Percentiles rank a stretch among this genome's conserved stretches.
phyloP scores from a whole-genome alignment of 306 rosid genomes.

The Ceratonia siliqua region DNA sequence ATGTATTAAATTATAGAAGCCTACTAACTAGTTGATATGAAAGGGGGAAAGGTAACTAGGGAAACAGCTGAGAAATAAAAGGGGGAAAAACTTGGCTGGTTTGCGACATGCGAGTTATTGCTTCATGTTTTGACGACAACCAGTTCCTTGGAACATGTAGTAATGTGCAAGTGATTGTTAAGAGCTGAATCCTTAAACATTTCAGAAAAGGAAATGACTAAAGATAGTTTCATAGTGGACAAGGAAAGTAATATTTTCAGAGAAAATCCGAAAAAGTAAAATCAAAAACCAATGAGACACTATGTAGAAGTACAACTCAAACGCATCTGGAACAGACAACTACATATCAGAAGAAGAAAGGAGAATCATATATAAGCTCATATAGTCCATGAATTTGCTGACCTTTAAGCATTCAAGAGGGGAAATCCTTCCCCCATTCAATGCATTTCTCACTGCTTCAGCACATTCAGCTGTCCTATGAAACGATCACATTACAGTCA shows the following conservation, averaged over 20 bases:
- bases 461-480: background rate
- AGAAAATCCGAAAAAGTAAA: constrained; percentile 23
- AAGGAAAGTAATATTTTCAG: constrained; percentile 24
- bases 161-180: constrained; percentile 11
- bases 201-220: constrained; percentile 14
- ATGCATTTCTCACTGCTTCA: background rate
- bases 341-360: constrained; percentile 24
- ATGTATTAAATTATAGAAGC: background rate
- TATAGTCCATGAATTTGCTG: constrained; percentile 48
- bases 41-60: constrained; percentile 6
- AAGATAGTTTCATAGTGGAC: constrained; percentile 22
- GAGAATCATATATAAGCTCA: constrained; percentile 11
- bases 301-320: constrained; percentile 16
- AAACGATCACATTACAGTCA: background rate
- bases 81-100: background rate
- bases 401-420: constrained; percentile 42
- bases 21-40: constrained; percentile 1
- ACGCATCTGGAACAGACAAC: background rate
- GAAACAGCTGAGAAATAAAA: too few relatives aligned
- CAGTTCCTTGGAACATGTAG: constrained; percentile 28
- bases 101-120: background rate
- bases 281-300: constrained; percentile 37
- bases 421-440: too few relatives aligned
- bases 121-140: constrained; percentile 31
- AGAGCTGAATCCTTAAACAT: constrained; percentile 42